These are phyloP conservation scores for Microdochium nivale DNA, from an alignment of 2,329 filamentous ascomycete genomes.

Conservation along the genomic window DNA sequence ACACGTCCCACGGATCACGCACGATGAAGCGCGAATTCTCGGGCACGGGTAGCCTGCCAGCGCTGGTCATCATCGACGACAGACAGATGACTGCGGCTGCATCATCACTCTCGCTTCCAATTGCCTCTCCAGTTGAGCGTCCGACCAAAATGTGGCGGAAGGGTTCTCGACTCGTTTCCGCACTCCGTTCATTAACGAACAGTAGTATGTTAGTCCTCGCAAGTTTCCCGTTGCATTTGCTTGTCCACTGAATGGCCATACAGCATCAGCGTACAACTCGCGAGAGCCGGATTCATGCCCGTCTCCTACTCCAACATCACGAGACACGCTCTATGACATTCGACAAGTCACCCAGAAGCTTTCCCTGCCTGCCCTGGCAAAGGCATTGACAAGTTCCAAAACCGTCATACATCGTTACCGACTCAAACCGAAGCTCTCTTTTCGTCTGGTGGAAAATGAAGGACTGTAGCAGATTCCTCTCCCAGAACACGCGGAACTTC, in stretches of 20 bases:
- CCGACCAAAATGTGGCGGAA: constrained; percentile 29
- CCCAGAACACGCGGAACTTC: neutral
- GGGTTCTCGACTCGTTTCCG: constrained; percentile 31
- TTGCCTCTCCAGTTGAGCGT: constrained; percentile 13
- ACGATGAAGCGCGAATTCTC: constrained; percentile 17
- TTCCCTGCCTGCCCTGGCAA: neutral
- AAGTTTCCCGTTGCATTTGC: neutral
- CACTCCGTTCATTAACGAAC: constrained; percentile 31
- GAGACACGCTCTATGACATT: neutral
- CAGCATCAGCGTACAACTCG: neutral
- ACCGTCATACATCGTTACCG: neutral
- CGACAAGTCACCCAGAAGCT: neutral
- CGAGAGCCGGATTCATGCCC: neutral
- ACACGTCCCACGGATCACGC: neutral
- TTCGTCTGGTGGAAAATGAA: neutral
- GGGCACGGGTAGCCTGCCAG: constrained; percentile 8
- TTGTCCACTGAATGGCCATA: too few species aligned
- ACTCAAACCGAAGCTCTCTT: neutral
- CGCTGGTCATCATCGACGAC: constrained; percentile 9
- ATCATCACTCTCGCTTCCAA: constrained; percentile 15
- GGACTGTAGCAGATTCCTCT: neutral
- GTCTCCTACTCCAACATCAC: neutral
- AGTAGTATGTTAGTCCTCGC: constrained; percentile 18
- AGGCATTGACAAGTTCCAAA: neutral
- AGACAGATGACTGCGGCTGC: constrained; percentile 8